phyloP scores from a whole-genome alignment of 2,329 filamentous ascomycete species.

The Microdochium bolleyi region DNA sequence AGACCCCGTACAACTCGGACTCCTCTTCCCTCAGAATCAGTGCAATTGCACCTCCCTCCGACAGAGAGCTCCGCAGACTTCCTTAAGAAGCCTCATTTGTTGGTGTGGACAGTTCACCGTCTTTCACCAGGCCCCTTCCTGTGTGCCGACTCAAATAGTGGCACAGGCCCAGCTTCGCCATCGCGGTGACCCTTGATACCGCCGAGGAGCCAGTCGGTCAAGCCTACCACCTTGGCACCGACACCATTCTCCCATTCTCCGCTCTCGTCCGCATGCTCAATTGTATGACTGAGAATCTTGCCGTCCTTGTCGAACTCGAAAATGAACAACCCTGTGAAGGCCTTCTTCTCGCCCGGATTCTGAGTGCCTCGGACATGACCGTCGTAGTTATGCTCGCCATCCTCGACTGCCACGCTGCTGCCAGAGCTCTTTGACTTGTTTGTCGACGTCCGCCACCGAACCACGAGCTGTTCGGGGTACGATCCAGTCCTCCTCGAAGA shows the following conservation, averaged over 20 bases:
- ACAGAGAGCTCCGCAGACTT: too few relatives aligned
- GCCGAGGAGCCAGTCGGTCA: constrained; percentile 92
- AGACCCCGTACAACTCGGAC: too few relatives aligned
- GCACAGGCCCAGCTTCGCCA: not conserved
- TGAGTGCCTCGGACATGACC: constrained; percentile 26
- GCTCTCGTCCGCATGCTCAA: constrained; percentile 84
- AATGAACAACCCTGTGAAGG: constrained; percentile 87
- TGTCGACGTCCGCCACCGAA: constrained; percentile 71
- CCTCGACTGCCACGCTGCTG: not conserved
- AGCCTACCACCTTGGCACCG: constrained; percentile 76
- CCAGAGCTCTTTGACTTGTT: constrained; percentile 32
- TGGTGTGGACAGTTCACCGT: not conserved
- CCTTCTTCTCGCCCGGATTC: constrained; percentile 54
- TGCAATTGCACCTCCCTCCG: too few relatives aligned
- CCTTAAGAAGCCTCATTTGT: not conserved
- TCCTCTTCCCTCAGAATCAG: too few relatives aligned
- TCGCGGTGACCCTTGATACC: constrained; percentile 44
- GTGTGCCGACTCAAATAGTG: not conserved
- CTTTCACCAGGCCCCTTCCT: not conserved
- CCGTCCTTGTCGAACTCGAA: constrained; percentile 93
- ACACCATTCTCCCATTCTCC: constrained; percentile 73
- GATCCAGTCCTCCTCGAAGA: constrained; percentile 43
- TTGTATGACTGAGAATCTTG: constrained; percentile 77
- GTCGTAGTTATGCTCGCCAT: constrained; percentile 24
- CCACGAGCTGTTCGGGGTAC: constrained; percentile 72